These are phyloP conservation scores for Theobroma cacao DNA, from an alignment of 345 rosid species.

Conservation along the genomic window DNA sequence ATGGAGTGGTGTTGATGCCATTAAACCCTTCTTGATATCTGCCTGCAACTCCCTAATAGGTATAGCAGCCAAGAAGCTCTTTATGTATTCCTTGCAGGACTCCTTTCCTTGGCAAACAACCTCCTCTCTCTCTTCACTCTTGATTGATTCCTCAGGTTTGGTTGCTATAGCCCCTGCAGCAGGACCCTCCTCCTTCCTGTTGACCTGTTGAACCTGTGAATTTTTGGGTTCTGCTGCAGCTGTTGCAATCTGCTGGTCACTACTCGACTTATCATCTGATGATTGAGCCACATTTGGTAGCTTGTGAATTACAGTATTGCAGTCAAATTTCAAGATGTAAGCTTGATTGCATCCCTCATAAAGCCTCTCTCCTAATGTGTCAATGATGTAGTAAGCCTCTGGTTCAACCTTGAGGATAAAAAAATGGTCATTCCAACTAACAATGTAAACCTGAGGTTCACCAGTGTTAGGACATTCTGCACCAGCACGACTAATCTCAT, in stretches of 20 bases:
- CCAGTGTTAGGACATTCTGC: conserved; percentile 37
- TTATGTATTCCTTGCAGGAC: conserved; percentile 90
- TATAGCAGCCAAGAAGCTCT: conserved; percentile 93
- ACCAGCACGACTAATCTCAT: conserved; percentile 61
- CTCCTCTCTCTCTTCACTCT: conserved; percentile 38
- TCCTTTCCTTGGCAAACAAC: conserved; percentile 77
- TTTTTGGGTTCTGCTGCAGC: conserved; percentile 33
- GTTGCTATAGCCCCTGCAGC: conserved; percentile 10
- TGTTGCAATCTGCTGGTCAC: conserved; percentile 28
- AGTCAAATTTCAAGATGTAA: conserved; percentile 81
- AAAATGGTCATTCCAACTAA: conserved; percentile 99
- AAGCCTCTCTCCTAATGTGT: conserved; percentile 94
- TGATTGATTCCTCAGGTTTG: conserved; percentile 25
- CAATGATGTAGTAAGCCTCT: conserved; percentile 87
- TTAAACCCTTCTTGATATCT: conserved; percentile 84
- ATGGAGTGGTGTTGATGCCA: conserved; percentile 66
- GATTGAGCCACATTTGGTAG: conserved; percentile 28
- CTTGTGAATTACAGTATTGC: conserved; percentile 48
- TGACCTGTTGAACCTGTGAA: conserved; percentile 23
- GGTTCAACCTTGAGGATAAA: conserved; percentile 78
- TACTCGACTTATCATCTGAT: conserved; percentile 46
- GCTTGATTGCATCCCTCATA: conserved; percentile 96
- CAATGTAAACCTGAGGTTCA: conserved; percentile 71
- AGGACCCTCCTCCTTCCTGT: conserved; percentile 31
- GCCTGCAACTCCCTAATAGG: conserved; percentile 84